Percentiles rank a stretch among this genome's conserved stretches.
Conservation (phyloP, 805 yeast genomes). For the Saturnispora sekii region DNA sequence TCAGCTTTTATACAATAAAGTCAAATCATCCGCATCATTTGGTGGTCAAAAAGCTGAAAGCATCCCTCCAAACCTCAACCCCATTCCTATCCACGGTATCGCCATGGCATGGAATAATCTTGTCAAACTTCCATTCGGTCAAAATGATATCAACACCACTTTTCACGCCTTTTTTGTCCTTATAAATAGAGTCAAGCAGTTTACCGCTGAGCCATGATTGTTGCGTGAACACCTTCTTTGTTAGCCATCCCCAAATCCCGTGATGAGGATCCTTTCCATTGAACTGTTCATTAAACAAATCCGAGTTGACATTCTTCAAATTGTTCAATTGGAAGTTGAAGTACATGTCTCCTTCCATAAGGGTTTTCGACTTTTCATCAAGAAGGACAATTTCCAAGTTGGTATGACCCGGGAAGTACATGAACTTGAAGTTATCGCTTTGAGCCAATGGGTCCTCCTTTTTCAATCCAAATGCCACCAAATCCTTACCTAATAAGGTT, state of each 20-base stretch:
- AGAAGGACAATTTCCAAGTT: constrained; percentile 50
- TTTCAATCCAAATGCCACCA: constrained; percentile 29
- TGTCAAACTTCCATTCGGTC: constrained; percentile 35
- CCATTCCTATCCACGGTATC: constrained; percentile 38
- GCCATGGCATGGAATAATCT: constrained; percentile 51
- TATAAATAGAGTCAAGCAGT: constrained; percentile 5
- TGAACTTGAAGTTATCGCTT: constrained; percentile 38
- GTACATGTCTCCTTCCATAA: constrained; percentile 52
- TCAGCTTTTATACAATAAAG: background rate
- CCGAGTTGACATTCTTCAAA: constrained; percentile 29
- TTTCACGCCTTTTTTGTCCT: constrained; percentile 10
- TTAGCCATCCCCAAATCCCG: constrained; percentile 28
- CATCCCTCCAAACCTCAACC: constrained; percentile 16
- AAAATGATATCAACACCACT: constrained; percentile 24
- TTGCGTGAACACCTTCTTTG: constrained; percentile 14
- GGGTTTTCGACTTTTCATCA: constrained; percentile 36
- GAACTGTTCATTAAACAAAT: constrained; percentile 36
- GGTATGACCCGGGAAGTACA: constrained; percentile 45
- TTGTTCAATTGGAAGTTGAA: constrained; percentile 45
- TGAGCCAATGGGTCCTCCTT: constrained; percentile 24
- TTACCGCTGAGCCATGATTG: constrained; percentile 10
- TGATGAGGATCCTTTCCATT: constrained; percentile 31
- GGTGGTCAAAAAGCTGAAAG: constrained; percentile 4
- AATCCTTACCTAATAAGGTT: background rate
- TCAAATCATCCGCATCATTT: background rate